Conservation (phyloP, 1,284 basidiomycete genomes). For the Heterobasidion parviporum region DNA sequence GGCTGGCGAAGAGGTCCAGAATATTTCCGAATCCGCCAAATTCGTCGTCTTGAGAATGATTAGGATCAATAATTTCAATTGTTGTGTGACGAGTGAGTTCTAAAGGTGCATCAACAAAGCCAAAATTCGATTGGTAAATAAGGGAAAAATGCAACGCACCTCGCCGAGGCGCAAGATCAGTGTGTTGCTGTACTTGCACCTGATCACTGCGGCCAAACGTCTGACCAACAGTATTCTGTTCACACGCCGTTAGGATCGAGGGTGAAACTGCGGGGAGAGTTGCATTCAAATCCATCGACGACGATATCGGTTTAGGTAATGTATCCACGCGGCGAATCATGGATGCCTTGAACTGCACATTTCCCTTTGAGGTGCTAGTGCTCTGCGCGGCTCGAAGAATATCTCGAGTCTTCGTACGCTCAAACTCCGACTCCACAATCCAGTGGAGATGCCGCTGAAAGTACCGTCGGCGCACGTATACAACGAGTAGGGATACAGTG, state of each 20-base stretch:
- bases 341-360: slow-evolving; percentile 11
- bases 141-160: not conserved
- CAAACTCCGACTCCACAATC: slow-evolving; percentile 44
- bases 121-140: too few relatives aligned
- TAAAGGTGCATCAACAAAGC: too few relatives aligned
- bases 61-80: not conserved
- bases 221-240: too few relatives aligned
- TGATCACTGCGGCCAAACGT: too few relatives aligned
- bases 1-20: slow-evolving; percentile 40
- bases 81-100: not conserved
- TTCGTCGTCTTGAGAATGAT: slow-evolving; percentile 12
- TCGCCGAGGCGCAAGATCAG: too few relatives aligned
- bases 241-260: too few relatives aligned
- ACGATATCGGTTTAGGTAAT: too few relatives aligned
- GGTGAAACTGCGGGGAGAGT: too few relatives aligned
- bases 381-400: not conserved
- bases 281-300: too few relatives aligned
- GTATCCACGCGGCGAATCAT: too few relatives aligned
- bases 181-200: too few relatives aligned
- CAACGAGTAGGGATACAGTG: slow-evolving; percentile 56
- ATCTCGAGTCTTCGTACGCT: slow-evolving; percentile 10
- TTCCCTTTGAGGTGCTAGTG: not conserved
- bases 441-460: slow-evolving; percentile 67
- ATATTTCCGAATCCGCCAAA: slow-evolving; percentile 92
- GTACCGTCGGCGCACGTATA: slow-evolving; percentile 57